Conservation (phyloP, 495 filamentous ascomycete species). For the Xylaria intraflava region DNA sequence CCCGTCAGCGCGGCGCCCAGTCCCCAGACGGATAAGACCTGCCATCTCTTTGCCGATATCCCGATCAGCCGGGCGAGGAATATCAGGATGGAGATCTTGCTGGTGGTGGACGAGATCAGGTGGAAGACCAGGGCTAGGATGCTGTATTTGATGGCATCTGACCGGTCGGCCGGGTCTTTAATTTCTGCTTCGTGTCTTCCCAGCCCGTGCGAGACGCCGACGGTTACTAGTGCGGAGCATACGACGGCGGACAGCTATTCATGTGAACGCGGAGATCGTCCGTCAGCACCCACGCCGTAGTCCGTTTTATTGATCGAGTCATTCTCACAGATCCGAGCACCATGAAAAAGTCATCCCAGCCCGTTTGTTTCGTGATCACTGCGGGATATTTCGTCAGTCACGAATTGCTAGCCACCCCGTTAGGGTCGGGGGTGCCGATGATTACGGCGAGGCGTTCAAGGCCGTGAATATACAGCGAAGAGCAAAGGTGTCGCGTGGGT, state of each 20-base stretch:
- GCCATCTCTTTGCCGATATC: constrained; percentile 9
- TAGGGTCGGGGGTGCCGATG: neutral
- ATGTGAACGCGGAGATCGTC: neutral
- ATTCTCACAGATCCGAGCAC: constrained; percentile 9
- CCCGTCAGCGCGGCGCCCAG: neutral
- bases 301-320: neutral
- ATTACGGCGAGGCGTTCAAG: neutral
- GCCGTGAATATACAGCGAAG: neutral
- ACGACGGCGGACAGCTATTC: constrained; percentile 5
- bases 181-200: constrained; percentile 5
- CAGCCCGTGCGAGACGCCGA: constrained; percentile 5
- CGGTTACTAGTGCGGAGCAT: constrained; percentile 9
- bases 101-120: constrained; percentile 8
- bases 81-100: constrained; percentile 13
- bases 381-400: too few species aligned
- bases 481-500: neutral
- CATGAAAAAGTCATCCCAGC: constrained; percentile 20
- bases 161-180: neutral
- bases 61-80: constrained; percentile 12
- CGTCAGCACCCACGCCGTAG: neutral
- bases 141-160: constrained; percentile 12
- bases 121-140: constrained; percentile 5
- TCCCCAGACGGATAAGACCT: constrained; percentile 9
- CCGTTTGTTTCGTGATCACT: constrained; percentile 8
- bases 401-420: too few species aligned